Evolutionary conservation across 352 stramenopile species (phyloP).

Genomic region (Phytophthora pini): DNA sequence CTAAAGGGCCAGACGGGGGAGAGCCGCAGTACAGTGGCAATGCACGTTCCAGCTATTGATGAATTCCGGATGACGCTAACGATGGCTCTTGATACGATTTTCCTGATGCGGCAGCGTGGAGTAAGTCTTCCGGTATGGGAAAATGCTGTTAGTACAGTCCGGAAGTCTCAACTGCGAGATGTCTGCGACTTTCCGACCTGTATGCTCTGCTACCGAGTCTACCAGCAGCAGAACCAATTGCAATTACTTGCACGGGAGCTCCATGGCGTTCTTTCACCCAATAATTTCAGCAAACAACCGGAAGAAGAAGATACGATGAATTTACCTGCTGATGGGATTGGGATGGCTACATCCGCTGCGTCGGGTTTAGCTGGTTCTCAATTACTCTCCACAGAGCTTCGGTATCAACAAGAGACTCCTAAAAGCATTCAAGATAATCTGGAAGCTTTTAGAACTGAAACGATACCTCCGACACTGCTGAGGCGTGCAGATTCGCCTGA

Average conservation of each 20-base stretch:
- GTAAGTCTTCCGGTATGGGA: slow-evolving; percentile 66
- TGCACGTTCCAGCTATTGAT: slow-evolving; percentile 33
- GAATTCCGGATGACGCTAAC: slow-evolving; percentile 84
- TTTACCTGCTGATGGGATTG: slow-evolving; percentile 5
- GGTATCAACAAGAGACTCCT: slow-evolving; percentile 10
- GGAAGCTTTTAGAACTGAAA: slow-evolving; percentile 33
- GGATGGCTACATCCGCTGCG: slow-evolving; percentile 25
- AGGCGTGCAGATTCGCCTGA: slow-evolving; percentile 28
- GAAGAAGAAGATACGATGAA: slow-evolving; percentile 5
- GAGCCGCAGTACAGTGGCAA: slow-evolving; percentile 7
- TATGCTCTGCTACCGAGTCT: slow-evolving; percentile 78
- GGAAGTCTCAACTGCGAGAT: slow-evolving; percentile 38
- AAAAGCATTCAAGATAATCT: slow-evolving; percentile 16
- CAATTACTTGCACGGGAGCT: slow-evolving; percentile 55
- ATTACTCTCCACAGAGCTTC: slow-evolving; percentile 29
- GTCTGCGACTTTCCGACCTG: slow-evolving; percentile 71
- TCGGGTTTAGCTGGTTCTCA: slow-evolving; percentile 14
- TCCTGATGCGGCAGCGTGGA: slow-evolving; percentile 67
- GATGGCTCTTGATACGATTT: slow-evolving; percentile 78
- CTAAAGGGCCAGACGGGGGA: slow-evolving; percentile 33
- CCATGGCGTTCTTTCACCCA: slow-evolving; percentile 23
- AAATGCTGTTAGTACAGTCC: slow-evolving; percentile 46
- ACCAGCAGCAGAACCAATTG: slow-evolving; percentile 71
- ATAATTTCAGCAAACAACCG: neutral
- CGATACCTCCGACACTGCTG: slow-evolving; percentile 24